Percentiles rank a stretch among this genome's conserved stretches.
Conservation (phyloP, 78 protist genomes). For the Dictyostelium discoideum region dicty_2.7 NC_007091.3:3527001-3527500, state of each 20-base stretch:
- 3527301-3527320: background rate
- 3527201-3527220: background rate
- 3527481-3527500: background rate
- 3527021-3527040: background rate
- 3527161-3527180: slow-evolving; percentile 11
- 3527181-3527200: slow-evolving; percentile 4
- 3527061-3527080: background rate
- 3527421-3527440: background rate
- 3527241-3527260: background rate
- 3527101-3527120: background rate
- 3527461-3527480: background rate
- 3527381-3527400: background rate
- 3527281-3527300: no score
- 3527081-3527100: background rate
- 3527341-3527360: background rate
- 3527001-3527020: background rate
- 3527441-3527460: background rate
- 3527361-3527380: background rate
- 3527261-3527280: background rate
- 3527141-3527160: background rate
- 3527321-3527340: no score
- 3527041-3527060: background rate
- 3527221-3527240: background rate
- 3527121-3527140: background rate
- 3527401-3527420: slow-evolving; percentile 1